Conservation (phyloP, 192 early-diverging fungal genomes). For the Mortierella antarctica region DNA sequence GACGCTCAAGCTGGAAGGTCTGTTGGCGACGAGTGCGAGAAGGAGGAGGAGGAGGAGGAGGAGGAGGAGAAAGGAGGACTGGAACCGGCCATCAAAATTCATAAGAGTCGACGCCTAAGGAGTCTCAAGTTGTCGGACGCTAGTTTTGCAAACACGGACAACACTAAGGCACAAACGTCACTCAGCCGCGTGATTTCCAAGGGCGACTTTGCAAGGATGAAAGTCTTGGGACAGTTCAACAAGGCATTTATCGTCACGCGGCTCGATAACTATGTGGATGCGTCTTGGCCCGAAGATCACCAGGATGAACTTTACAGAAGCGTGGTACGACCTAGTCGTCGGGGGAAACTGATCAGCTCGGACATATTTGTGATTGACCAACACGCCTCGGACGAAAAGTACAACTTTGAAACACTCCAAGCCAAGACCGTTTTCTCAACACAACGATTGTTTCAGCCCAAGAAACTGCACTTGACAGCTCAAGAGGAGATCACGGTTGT, state of each 20-base stretch:
- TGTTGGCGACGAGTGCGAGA: background rate
- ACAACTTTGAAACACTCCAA: slow-evolving; percentile 91
- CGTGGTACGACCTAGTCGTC: background rate
- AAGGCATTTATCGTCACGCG: slow-evolving; percentile 91
- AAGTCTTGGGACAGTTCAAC: slow-evolving; percentile 96
- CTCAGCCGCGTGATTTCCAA: slow-evolving; percentile 74
- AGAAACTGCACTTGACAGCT: slow-evolving; percentile 74
- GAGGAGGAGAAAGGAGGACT: slow-evolving; percentile 20
- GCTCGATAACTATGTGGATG: slow-evolving; percentile 56
- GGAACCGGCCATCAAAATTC: slow-evolving; percentile 9
- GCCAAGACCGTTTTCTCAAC: slow-evolving; percentile 68
- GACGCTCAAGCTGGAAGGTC: background rate
- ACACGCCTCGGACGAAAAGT: slow-evolving; percentile 98
- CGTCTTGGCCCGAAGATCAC: background rate
- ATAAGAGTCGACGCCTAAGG: slow-evolving; percentile 6
- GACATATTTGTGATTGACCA: slow-evolving; percentile 98
- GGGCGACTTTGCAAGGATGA: slow-evolving; percentile 85
- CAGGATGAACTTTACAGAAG: background rate
- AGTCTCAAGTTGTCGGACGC: slow-evolving; percentile 36
- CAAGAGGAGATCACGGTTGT: slow-evolving; percentile 84
- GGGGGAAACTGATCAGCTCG: slow-evolving; percentile 26
- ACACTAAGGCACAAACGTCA: slow-evolving; percentile 56
- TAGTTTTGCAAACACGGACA: slow-evolving; percentile 58
- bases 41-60: slow-evolving; percentile 22
- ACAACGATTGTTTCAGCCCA: slow-evolving; percentile 77